These are phyloP conservation scores for Aristolochia fimbriata DNA, from an alignment of 164 flowering plant genomes.

Conservation along the genomic window DNA sequence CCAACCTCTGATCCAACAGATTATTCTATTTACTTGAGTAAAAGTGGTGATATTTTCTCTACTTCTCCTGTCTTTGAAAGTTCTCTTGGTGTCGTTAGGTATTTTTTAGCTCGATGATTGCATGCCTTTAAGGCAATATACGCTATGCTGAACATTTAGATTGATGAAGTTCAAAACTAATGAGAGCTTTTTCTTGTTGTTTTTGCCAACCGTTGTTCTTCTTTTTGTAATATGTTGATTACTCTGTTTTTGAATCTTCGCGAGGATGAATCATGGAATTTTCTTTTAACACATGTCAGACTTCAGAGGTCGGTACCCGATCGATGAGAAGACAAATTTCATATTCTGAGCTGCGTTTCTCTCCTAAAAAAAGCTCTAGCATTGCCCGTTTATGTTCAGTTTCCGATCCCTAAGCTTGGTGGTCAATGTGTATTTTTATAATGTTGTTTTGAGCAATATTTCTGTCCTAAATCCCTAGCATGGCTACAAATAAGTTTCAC, in stretches of 20 bases:
- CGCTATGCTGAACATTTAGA: background rate
- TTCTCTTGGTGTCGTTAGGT: background rate
- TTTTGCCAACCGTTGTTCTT: background rate
- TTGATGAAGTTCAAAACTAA: background rate
- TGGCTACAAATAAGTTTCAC: too few relatives aligned
- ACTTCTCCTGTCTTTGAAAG: background rate
- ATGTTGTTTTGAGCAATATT: too few relatives aligned
- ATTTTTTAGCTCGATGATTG: background rate
- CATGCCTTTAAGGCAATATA: background rate
- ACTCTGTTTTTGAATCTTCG: background rate
- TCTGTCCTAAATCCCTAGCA: too few relatives aligned
- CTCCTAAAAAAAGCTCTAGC: too few relatives aligned
- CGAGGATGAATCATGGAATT: background rate
- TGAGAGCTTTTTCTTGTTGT: background rate
- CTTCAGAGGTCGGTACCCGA: background rate
- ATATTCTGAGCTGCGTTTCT: background rate
- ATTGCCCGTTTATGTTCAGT: too few relatives aligned
- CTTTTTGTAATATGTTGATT: background rate
- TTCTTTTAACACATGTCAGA: constrained; percentile 3
- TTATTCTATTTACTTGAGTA: too few relatives aligned
- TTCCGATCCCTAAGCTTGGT: too few relatives aligned
- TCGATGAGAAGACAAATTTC: constrained; percentile 3
- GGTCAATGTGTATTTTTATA: too few relatives aligned
- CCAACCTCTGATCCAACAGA: background rate
- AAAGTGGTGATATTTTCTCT: too few relatives aligned